Percentiles rank a stretch among this genome's conserved stretches.
These are phyloP conservation scores for Musa schizocarpa DNA, from an alignment of 176 grass and related monocot genomes.

Conservation along the genomic window DNA sequence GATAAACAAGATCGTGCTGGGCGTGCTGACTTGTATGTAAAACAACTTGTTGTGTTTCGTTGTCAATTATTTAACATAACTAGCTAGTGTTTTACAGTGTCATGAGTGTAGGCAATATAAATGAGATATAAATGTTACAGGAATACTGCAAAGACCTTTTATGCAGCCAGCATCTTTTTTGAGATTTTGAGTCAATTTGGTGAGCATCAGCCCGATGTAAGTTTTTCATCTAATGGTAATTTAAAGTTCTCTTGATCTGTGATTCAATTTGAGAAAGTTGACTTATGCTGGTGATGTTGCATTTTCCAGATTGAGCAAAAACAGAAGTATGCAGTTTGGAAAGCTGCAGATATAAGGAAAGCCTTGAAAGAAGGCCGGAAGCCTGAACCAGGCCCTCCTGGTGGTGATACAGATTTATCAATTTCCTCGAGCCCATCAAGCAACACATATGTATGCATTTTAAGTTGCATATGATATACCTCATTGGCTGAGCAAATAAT, in stretches of 20 bases:
- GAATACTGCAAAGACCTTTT: constrained; percentile 97
- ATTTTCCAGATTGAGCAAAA: constrained; percentile 80
- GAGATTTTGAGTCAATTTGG: constrained; percentile 94
- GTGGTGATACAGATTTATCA: constrained; percentile 60
- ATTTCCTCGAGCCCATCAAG: constrained; percentile 22
- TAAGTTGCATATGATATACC: constrained; percentile 7
- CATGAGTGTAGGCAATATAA: constrained; percentile 1
- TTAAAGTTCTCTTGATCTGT: background rate
- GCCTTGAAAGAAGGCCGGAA: constrained; percentile 89
- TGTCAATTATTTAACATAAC: background rate
- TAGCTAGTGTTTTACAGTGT: constrained; percentile 3
- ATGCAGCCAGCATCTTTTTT: constrained; percentile 91
- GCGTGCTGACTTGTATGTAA: constrained; percentile 77
- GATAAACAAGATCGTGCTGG: constrained; percentile 95
- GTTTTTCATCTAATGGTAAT: constrained; percentile 13
- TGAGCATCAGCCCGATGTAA: constrained; percentile 80
- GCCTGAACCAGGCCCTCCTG: constrained; percentile 91
- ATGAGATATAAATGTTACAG: constrained; percentile 30
- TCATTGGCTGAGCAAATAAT: background rate
- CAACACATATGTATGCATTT: constrained; percentile 33
- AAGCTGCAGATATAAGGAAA: constrained; percentile 98
- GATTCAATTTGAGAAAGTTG: background rate
- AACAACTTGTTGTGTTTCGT: background rate
- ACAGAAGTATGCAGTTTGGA: constrained; percentile 95
- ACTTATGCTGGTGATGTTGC: constrained; percentile 1